Evolutionary conservation across 2,329 filamentous ascomycete species (phyloP).

Genomic region (Albophoma yamanashiensis): DNA sequence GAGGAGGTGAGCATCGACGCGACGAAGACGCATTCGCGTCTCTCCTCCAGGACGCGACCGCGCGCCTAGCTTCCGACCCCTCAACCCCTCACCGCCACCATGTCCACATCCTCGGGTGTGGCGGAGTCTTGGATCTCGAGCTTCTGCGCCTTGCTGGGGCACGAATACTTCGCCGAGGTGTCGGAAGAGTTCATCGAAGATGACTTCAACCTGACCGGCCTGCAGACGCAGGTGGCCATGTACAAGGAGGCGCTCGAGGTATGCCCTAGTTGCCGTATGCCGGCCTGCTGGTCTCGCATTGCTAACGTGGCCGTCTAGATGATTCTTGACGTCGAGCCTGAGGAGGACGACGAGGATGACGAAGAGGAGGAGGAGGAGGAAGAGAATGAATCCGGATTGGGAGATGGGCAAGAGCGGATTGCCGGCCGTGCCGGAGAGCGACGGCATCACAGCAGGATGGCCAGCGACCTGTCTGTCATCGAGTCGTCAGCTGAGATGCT

Average conservation of each 20-base stretch:
- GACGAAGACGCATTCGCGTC: neutral
- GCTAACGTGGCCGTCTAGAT: slow-evolving; percentile 40
- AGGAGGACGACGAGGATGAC: slow-evolving; percentile 82
- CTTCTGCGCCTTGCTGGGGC: slow-evolving; percentile 88
- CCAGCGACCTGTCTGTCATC: slow-evolving; percentile 88
- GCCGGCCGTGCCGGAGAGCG: slow-evolving; percentile 47
- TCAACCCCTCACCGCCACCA: slow-evolving; percentile 15
- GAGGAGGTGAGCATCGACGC: neutral
- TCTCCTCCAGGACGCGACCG: neutral
- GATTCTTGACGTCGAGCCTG: slow-evolving; percentile 96
- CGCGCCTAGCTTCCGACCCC: neutral
- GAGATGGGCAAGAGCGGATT: slow-evolving; percentile 48
- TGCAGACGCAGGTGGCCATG: slow-evolving; percentile 93
- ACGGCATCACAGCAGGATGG: slow-evolving; percentile 72
- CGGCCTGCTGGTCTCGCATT: neutral
- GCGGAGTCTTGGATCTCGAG: slow-evolving; percentile 96
- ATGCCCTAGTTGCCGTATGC: slow-evolving; percentile 8
- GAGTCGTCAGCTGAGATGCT: slow-evolving; percentile 97
- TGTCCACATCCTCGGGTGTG: slow-evolving; percentile 50
- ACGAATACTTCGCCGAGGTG: slow-evolving; percentile 98
- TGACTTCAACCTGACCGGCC: slow-evolving; percentile 95
- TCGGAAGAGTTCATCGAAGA: slow-evolving; percentile 99
- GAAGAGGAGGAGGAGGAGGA: slow-evolving; percentile 70
- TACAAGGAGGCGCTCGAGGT: slow-evolving; percentile 96
- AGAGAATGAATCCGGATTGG: slow-evolving; percentile 52